Evolutionary conservation across 228 moss, liverwort and hornwort species (phyloP), one percentile per base, ranked within the genome.

Genomic region (Sphagnum magellanicum): DNA sequence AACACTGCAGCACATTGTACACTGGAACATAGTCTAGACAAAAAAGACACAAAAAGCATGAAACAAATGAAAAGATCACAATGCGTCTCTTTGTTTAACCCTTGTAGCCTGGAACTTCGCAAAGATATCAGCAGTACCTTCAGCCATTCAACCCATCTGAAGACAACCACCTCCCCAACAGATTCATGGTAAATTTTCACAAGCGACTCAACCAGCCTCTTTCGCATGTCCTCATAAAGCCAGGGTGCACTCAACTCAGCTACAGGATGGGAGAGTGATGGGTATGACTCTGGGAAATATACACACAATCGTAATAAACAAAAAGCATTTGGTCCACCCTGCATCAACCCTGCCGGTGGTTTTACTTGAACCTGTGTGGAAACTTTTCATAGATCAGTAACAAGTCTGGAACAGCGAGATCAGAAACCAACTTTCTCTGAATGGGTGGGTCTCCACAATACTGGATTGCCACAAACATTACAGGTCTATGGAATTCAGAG

Each of bases 81-180:
- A 32, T 32, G 3, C 3, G 1, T 32, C 32, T 32, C 32, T 32
- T 32, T 32, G 32, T 32, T 32, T 32, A 32, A 32, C 32, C 32
- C 32, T 32, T 32, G 32, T 32, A 32, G 32, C 32, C 32, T 32
- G 32, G 3, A 32, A 32, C 32, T 32, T 32, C 32, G 32, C 32
- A 32, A 1, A 32, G 32, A 32, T 32, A 32, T 32, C 32, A 16
- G 52, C 52, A 65, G 52, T 50, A 86, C 87, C 87, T 87, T 83
- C 74, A 87, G 61, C 83, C 87, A 87, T 72, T 87, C 83, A 64
- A 87, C 87, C 87, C 87, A 87, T 74, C 76, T 73, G 74, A 87
- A 87, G 67, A 87, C 78, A 53, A 87, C 81, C 64, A 87, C 87
- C 72, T 83, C 87, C 52, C 87, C 83, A 32, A 74, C 76, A 64